A percentile compares a stretch with the other conserved stretches of the same genome.
phyloP scores from a whole-genome alignment of 192 early-diverging fungal species.

The Coemansia sp. region DNA sequence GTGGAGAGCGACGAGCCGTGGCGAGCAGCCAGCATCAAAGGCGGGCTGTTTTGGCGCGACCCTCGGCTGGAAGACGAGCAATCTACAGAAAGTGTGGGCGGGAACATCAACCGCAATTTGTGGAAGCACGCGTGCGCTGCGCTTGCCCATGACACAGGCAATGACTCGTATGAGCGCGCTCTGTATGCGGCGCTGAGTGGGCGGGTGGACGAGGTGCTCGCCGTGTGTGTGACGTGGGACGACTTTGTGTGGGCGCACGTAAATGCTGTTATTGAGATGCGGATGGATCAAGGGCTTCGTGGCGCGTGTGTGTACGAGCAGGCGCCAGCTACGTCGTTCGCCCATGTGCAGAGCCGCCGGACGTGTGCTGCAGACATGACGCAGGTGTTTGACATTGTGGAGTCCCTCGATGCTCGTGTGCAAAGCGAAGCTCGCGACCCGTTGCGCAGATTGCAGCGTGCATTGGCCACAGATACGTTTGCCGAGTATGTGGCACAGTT shows the following conservation, averaged over 20 bases:
- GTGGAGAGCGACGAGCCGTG: conserved; percentile 72
- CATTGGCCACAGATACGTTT: conserved; percentile 24
- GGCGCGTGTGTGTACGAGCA: conserved; percentile 33
- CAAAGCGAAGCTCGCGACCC: conserved; percentile 26
- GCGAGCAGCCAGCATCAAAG: conserved; percentile 76
- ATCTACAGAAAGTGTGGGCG: conserved; percentile 27
- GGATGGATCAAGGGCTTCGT: conserved; percentile 51
- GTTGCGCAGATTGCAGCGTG: conserved; percentile 35
- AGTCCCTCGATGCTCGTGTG: conserved; percentile 20
- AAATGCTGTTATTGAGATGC: conserved; percentile 66
- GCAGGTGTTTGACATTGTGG: conserved; percentile 26
- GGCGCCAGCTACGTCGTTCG: conserved; percentile 25
- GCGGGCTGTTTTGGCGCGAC: conserved; percentile 62
- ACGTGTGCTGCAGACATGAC: conserved; percentile 20
- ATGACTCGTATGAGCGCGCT: conserved; percentile 74
- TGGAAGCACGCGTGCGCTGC: conserved; percentile 53
- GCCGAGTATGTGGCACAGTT: conserved; percentile 24
- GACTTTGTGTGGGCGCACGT: conserved; percentile 84
- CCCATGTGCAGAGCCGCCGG: conserved; percentile 37
- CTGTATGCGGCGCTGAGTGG: conserved; percentile 75
- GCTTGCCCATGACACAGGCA: conserved; percentile 42
- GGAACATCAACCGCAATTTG: conserved; percentile 45
- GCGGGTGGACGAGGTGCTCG: conserved; percentile 67
- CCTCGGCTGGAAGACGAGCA: conserved; percentile 24
- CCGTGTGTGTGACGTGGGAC: conserved; percentile 83